Percentiles rank a stretch among this genome's conserved stretches.
These are phyloP conservation scores for Rhododendron williamsianum DNA, from an alignment of 148 eudicot species.

Conservation along the genomic window DNA sequence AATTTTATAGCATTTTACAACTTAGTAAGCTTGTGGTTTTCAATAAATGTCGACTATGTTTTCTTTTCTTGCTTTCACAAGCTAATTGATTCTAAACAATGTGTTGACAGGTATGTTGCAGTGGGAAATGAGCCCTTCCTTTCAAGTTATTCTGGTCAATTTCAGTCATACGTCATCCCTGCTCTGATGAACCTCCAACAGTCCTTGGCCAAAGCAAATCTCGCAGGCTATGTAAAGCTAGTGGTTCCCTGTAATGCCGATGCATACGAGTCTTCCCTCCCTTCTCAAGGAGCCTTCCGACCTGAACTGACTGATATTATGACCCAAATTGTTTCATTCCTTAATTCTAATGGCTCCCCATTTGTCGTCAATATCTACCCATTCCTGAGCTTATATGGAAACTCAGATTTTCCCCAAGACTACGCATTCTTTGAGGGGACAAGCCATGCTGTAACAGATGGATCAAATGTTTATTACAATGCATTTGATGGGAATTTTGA, in stretches of 20 bases:
- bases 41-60: not conserved
- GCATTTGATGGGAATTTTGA: conserved; percentile 88
- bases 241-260: conserved; percentile 92
- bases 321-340: conserved; percentile 64
- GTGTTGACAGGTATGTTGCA: conserved; percentile 57
- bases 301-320: conserved; percentile 61
- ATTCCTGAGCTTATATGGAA: conserved; percentile 67
- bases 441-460: conserved; percentile 67
- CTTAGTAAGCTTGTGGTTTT: not conserved
- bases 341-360: conserved; percentile 67
- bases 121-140: conserved; percentile 93
- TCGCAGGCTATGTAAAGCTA: conserved; percentile 57
- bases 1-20: not conserved
- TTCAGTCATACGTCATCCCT: conserved; percentile 59
- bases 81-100: conserved; percentile 10
- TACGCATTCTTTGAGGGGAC: conserved; percentile 80
- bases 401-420: conserved; percentile 83
- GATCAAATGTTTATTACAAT: conserved; percentile 58
- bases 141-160: conserved; percentile 59
- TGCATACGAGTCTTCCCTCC: conserved; percentile 64
- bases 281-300: conserved; percentile 81
- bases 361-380: conserved; percentile 87
- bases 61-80: not conserved
- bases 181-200: conserved; percentile 67
- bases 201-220: conserved; percentile 65